Evolutionary conservation across 2,329 filamentous ascomycete genomes (phyloP).

Genomic region (Dothistroma pini): DNA sequence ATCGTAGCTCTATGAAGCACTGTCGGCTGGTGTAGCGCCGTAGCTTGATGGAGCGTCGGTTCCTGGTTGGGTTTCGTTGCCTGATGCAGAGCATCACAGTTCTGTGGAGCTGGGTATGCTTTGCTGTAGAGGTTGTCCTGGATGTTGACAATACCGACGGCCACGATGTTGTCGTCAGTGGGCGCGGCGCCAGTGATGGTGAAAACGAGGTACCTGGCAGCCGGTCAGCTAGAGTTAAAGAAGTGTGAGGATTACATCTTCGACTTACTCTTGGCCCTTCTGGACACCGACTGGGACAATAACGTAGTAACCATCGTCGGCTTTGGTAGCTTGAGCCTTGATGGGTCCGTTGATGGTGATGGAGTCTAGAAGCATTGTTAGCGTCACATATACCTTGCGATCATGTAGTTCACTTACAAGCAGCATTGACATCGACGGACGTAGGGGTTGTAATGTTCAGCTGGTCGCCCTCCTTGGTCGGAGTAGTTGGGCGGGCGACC

Average conservation of each 20-base stretch:
- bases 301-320: constrained; percentile 18
- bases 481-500: constrained; percentile 10
- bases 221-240: not conserved
- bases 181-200: constrained; percentile 18
- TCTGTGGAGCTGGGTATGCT: not conserved
- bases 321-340: constrained; percentile 20
- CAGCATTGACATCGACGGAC: constrained; percentile 18
- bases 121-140: constrained; percentile 15
- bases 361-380: constrained; percentile 14
- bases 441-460: constrained; percentile 22
- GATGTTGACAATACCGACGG: constrained; percentile 27
- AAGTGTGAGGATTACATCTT: not conserved
- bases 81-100: not conserved
- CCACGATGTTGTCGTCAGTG: constrained; percentile 30
- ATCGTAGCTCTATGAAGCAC: too few relatives aligned
- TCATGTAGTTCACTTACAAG: not conserved
- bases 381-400: not conserved
- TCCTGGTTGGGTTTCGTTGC: not conserved
- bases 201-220: constrained; percentile 24
- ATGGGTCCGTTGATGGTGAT: constrained; percentile 27
- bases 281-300: constrained; percentile 21
- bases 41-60: not conserved
- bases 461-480: constrained; percentile 22
- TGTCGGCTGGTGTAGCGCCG: too few relatives aligned
- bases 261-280: constrained; percentile 20